Base-by-base conservation (phyloP, 768 basidiomycete species). In the Suillus bovinus region DNA sequence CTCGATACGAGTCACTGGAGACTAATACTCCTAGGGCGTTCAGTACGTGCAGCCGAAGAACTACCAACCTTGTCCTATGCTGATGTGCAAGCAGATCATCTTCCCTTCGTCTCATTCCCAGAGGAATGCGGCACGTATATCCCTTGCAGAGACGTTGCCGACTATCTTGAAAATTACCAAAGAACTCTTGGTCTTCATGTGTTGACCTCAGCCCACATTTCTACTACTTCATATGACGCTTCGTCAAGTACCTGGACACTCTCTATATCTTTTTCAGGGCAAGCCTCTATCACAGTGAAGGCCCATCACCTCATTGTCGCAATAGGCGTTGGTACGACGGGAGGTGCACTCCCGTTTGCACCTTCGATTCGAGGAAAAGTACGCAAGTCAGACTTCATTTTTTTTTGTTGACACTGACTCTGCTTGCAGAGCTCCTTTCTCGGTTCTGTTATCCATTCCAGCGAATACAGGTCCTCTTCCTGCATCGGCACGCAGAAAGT, bases 1-100 rank as follows among this genome's bases (percentile, higher is more conserved):
- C 80, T 41, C 78, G 90, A 44, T 91, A 91, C 69, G 82, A 88
- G 60, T 81, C 86, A 11, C 72, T 90, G 41, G 55, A 64, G 29
- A 58, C 53, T 1, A 64, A 64, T 55, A 64, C 64, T 10, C 64
- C 64, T 4, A 59, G 17, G 29, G 55, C 36, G 13, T 64, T 46
- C 16, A 64, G 64, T 63, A 44, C 14, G 64, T 47, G 13, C 34
- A 17, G 7, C 33, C 17, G 3, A n/a, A 24, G 46, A 14, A 27
- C 46, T 5, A 2, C 34, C n/a, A 36, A 54, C 33, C 9, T 54
- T 9, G 7, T 14, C 5, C 34, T 54, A 54, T 34, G 33, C 53
- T 54, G 5, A 29, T 11, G 3, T n/a, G 11, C n/a, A 4, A 61
- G 13, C 14, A 59, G 61, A 34, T 29, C 61, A 61, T 61, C 61